phyloP scores from a whole-genome alignment of 2,329 filamentous ascomycete species.

The Dothistroma septosporum region DNA sequence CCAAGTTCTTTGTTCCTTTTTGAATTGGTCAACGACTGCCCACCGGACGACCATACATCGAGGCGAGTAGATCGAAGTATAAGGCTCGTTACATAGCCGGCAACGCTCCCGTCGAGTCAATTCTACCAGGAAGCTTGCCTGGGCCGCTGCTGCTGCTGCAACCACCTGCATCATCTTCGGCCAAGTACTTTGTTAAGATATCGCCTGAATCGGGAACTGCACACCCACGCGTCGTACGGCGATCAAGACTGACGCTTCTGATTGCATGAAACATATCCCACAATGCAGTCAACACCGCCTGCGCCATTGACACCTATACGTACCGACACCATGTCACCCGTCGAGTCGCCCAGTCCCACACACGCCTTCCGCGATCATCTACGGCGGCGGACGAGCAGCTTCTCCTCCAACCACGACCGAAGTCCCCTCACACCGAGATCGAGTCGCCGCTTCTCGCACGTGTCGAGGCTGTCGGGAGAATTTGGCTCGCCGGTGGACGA shows the following conservation, averaged over 20 bases:
- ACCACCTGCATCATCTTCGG: no score
- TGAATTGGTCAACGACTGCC: no score
- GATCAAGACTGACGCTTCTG: background rate
- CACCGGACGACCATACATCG: no score
- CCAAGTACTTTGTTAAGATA: no score
- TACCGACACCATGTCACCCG: conserved; percentile 41
- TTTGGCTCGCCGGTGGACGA: conserved; percentile 37
- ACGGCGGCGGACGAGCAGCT: conserved; percentile 37
- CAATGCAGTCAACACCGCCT: conserved; percentile 2
- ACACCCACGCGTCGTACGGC: background rate
- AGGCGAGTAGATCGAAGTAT: no score
- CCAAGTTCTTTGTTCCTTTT: no score
- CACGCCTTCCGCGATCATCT: conserved; percentile 28
- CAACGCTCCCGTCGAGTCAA: background rate
- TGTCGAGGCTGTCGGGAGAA: conserved; percentile 36
- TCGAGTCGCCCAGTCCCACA: conserved; percentile 37
- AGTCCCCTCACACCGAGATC: conserved; percentile 44
- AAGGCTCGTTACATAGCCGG: background rate
- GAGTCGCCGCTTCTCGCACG: conserved; percentile 34
- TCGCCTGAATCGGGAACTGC: no score
- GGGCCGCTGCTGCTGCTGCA: no score
- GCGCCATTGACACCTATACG: conserved; percentile 12
- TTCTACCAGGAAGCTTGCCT: background rate
- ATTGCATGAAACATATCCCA: background rate
- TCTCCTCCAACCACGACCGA: conserved; percentile 40